These are phyloP conservation scores for Eustoma russellianum DNA, from an alignment of 257 asterid species.

Conservation along the genomic window DNA sequence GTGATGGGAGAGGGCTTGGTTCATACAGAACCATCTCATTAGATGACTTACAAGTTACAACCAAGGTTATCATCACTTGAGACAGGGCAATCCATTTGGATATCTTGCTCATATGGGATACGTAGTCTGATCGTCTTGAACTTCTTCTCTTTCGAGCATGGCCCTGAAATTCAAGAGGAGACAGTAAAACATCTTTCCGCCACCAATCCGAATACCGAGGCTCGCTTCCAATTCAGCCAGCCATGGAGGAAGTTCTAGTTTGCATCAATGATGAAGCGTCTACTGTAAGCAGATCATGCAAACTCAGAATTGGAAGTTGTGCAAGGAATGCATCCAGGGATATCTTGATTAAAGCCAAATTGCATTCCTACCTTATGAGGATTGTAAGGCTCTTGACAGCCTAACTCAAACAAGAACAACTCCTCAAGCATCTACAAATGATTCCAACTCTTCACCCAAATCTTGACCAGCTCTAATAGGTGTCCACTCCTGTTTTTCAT, in stretches of 20 bases:
- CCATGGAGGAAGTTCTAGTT: conserved; percentile 20
- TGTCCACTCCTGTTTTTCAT: conserved; percentile 9
- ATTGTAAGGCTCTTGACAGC: conserved; percentile 24
- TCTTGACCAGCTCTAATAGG: conserved; percentile 6
- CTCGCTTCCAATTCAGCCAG: conserved; percentile 20
- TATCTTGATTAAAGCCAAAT: conserved; percentile 30
- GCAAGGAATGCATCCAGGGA: conserved; percentile 14
- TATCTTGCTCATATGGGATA: no score
- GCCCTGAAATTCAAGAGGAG: no score
- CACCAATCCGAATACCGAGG: conserved; percentile 26
- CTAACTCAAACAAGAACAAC: conserved; percentile 21
- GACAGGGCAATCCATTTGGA: no score
- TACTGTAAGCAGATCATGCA: conserved; percentile 13
- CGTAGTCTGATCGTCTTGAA: no score
- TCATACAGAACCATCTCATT: no score
- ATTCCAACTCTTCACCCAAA: conserved; percentile 13
- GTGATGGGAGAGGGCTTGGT: no score
- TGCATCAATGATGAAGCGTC: conserved; percentile 1
- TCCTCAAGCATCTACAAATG: conserved; percentile 22
- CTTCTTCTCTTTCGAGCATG: no score
- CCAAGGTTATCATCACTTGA: no score
- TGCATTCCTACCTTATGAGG: conserved; percentile 36
- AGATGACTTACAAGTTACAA: no score
- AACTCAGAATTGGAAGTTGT: not conserved
- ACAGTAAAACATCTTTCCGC: conserved; percentile 11